These are phyloP conservation scores for Dioszegia aurantiaca DNA, from an alignment of 768 basidiomycete genomes.

Conservation along the genomic window DNA sequence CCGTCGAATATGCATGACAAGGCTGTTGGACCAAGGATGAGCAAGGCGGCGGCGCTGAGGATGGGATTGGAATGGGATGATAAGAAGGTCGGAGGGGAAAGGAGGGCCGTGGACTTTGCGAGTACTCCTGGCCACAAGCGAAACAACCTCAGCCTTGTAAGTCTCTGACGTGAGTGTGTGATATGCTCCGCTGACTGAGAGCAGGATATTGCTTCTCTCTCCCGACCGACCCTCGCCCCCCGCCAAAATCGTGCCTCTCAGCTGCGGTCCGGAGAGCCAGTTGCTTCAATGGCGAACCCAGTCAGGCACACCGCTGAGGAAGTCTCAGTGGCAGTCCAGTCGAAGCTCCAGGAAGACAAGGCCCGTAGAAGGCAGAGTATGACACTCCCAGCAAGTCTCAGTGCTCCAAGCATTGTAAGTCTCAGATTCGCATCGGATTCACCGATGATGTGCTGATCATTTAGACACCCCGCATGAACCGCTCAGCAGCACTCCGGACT, in stretches of 20 bases:
- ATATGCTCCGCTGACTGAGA: not conserved
- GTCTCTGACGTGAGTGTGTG: not conserved
- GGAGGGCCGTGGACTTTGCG: conserved; percentile 12
- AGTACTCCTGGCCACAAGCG: conserved; percentile 31
- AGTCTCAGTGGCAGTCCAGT: conserved; percentile 13
- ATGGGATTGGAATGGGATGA: conserved; percentile 35
- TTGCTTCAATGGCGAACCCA: not conserved
- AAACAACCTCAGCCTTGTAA: conserved; percentile 27
- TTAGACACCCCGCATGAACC: conserved; percentile 28
- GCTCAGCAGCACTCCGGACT: conserved; percentile 18
- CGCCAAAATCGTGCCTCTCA: conserved; percentile 29
- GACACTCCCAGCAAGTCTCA: conserved; percentile 21
- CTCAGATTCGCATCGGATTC: not conserved
- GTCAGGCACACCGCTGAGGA: conserved; percentile 13
- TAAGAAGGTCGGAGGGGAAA: conserved; percentile 3
- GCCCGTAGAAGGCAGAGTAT: conserved; percentile 27
- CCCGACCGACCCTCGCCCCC: conserved; percentile 26
- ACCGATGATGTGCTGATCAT: not conserved
- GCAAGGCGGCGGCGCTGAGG: conserved; percentile 31
- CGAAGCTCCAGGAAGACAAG: conserved; percentile 18
- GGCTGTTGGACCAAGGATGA: conserved; percentile 36
- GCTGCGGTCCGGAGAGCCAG: conserved; percentile 19
- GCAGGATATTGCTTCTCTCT: conserved; percentile 32
- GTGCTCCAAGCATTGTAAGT: conserved; percentile 34
- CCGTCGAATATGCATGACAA: conserved; percentile 15